Conservation (phyloP, 2,329 filamentous ascomycete species). For the Emydomyces testavorans region DNA sequence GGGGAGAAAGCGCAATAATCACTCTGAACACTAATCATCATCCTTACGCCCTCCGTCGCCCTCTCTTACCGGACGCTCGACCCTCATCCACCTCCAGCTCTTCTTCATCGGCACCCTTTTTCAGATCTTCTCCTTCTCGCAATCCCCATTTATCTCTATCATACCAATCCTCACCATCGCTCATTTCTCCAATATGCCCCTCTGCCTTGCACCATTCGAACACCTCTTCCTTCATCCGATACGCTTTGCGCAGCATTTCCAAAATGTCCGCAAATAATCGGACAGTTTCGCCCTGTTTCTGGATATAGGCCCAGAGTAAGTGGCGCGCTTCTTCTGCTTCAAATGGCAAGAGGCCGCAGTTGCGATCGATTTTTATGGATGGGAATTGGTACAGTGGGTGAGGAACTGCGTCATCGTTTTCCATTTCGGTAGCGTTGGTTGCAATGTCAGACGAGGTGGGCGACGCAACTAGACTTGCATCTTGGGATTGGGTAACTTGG, state of each 20-base stretch:
- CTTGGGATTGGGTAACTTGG: slow-evolving; percentile 24
- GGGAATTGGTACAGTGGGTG: slow-evolving; percentile 50
- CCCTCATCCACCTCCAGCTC: slow-evolving; percentile 41
- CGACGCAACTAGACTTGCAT: slow-evolving; percentile 19
- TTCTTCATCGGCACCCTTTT: slow-evolving; percentile 51
- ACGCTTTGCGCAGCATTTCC: slow-evolving; percentile 46
- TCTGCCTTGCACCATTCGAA: slow-evolving; percentile 52
- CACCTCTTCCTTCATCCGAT: slow-evolving; percentile 48
- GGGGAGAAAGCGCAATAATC: slow-evolving; percentile 2
- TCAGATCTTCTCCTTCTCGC: slow-evolving; percentile 42
- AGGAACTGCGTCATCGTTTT: slow-evolving; percentile 46
- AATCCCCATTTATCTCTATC: slow-evolving; percentile 51
- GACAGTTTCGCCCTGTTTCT: slow-evolving; percentile 55
- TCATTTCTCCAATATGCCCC: slow-evolving; percentile 54
- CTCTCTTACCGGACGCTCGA: slow-evolving; percentile 31
- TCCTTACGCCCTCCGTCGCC: slow-evolving; percentile 28
- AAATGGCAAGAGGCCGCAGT: slow-evolving; percentile 45
- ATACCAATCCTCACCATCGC: slow-evolving; percentile 58
- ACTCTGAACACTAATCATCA: background rate
- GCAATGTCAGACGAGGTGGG: slow-evolving; percentile 24
- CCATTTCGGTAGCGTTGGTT: slow-evolving; percentile 27
- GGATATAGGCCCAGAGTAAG: slow-evolving; percentile 50
- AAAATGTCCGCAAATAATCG: slow-evolving; percentile 46
- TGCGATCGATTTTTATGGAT: slow-evolving; percentile 40
- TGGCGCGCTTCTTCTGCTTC: slow-evolving; percentile 54